Conservation (phyloP, 2,329 filamentous ascomycete species). For the Cladosporium oxysporum region DNA sequence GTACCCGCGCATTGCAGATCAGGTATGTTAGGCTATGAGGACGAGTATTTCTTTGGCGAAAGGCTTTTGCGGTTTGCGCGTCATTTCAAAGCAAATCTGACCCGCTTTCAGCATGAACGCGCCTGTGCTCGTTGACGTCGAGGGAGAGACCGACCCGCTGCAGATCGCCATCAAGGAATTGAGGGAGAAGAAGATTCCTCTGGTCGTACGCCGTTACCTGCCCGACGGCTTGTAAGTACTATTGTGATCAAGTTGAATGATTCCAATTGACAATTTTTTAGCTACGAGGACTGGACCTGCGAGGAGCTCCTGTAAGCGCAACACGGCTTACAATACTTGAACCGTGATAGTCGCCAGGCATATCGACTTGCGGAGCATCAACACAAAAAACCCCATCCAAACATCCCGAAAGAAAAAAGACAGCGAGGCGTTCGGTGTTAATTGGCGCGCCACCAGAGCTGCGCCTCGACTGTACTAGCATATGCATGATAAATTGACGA, state of each 20-base stretch:
- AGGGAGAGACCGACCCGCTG: constrained; percentile 95
- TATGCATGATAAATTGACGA: constrained; percentile 19
- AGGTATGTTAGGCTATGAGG: constrained; percentile 61
- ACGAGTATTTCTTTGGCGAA: not conserved
- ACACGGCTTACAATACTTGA: not conserved
- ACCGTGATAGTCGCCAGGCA: not conserved
- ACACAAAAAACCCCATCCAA: not conserved
- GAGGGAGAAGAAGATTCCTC: constrained; percentile 95
- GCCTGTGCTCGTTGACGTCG: constrained; percentile 91
- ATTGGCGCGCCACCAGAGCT: constrained; percentile 15
- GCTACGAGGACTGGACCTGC: constrained; percentile 99
- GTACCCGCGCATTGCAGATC: constrained; percentile 91
- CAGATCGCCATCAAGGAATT: constrained; percentile 98
- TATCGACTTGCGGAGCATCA: not conserved
- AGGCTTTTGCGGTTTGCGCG: not conserved
- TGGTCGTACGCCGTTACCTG: constrained; percentile 92
- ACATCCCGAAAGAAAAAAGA: constrained; percentile 6
- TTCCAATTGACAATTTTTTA: constrained; percentile 37
- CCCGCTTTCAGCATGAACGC: constrained; percentile 78
- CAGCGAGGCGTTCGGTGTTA: constrained; percentile 26
- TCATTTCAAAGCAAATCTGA: not conserved
- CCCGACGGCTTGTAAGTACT: constrained; percentile 87
- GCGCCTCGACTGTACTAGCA: constrained; percentile 17
- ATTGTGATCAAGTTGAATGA: not conserved
- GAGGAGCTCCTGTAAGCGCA: constrained; percentile 77